Evolutionary conservation across 805 yeast genomes (phyloP).

Genomic region (Yueomyces sp.): DNA sequence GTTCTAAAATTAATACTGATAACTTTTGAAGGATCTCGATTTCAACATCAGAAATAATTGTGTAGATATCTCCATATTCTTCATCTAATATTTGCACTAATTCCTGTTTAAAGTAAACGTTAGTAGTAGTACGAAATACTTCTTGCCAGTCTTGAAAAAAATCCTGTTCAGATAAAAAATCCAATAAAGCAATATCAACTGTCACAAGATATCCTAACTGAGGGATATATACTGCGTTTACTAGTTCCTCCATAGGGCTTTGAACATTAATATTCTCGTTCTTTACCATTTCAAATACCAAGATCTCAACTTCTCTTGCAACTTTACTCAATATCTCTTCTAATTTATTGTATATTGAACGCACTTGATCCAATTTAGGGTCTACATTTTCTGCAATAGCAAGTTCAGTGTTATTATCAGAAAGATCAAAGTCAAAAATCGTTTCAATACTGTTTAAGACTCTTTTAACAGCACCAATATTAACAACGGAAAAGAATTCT

Average conservation of each 20-base stretch:
- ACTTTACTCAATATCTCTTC: slow-evolving; percentile 21
- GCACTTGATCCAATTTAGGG: slow-evolving; percentile 16
- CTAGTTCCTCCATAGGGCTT: slow-evolving; percentile 2
- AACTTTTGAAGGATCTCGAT: slow-evolving; percentile 27
- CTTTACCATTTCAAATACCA: neutral
- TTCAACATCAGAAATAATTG: slow-evolving; percentile 28
- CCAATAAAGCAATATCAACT: slow-evolving; percentile 6
- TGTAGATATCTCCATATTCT: slow-evolving; percentile 30
- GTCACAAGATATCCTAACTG: slow-evolving; percentile 32
- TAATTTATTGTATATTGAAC: slow-evolving; percentile 17
- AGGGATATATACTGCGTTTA: slow-evolving; percentile 31
- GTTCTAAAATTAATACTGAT: slow-evolving; percentile 13
- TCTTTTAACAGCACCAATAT: too few species aligned
- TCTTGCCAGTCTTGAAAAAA: slow-evolving; percentile 21
- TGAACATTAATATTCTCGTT: neutral
- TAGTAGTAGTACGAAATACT: slow-evolving; percentile 27
- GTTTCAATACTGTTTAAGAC: slow-evolving; percentile 3
- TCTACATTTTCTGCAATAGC: slow-evolving; percentile 22
- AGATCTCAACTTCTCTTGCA: slow-evolving; percentile 4
- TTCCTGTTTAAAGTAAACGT: slow-evolving; percentile 26
- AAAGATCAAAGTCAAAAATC: slow-evolving; percentile 27
- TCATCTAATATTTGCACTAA: slow-evolving; percentile 23
- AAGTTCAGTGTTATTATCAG: slow-evolving; percentile 18
- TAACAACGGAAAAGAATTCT: neutral
- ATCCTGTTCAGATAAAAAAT: neutral